Evolutionary conservation across 192 early-diverging fungal species (phyloP), one percentile per base, ranked within the genome.

Genomic region (Backusella parvicylindrica): DNA sequence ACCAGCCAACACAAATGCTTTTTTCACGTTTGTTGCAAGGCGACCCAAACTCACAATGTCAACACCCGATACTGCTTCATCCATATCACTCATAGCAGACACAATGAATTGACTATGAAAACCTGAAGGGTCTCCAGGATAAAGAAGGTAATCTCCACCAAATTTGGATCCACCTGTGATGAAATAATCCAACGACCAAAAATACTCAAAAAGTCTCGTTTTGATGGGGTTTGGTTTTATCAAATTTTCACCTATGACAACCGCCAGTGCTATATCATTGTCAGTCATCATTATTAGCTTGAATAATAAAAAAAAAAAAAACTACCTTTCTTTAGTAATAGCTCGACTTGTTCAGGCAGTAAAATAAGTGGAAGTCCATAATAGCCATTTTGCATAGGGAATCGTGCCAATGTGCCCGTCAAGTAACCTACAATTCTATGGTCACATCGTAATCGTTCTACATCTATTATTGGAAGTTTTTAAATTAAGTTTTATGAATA

Each of bases 121-220:
- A 5, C 89, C 80, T 67, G 91, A 77, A 0, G 92, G 92, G 49
- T 94, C 92, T 66, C 90, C 90, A 70, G 86, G 91, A 77, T 97
- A 97, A 11, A 92, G 77, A 11, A 97, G 80, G 78, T 89, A 97
- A 71, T 97, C 94, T 9, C 93, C 95, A 8, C 96, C 96, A 84
- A 94, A 97, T 77, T 95, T 95, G 69, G 89, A 83, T 30, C 92
- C 95, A 16, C 83, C 77, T 1, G 92, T 91, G 6, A 96, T 74
- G 77, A 84, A 95, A 72, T 85, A 94, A 3, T 91, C 87, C 5
- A 81, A 79, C 1, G 78, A 49, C 88, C 92, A 92, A 23, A 97
- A 81, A 68, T 91, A 80, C 41, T 80, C 78, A 81, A 86, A 97
- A 9, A 95, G 78, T 18, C 67, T 71, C 37, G 75, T 85, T 26